Base-by-base conservation (phyloP, 2,329 filamentous ascomycete genomes). In the Apiospora rasikravindrae region DNA sequence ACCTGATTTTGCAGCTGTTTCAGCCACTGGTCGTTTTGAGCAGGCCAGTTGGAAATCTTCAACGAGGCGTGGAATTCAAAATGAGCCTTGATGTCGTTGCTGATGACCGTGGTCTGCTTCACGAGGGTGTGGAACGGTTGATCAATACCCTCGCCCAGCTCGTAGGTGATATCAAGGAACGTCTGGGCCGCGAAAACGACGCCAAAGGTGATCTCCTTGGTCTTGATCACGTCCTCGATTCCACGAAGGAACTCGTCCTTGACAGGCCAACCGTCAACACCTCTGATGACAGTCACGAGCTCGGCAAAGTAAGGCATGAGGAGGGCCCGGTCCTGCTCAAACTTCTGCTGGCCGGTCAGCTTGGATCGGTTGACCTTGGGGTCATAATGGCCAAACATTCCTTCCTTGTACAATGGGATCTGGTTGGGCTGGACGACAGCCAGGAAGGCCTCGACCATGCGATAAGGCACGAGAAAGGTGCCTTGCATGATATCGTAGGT, bases 81-180 rank as follows among this genome's bases (percentile, higher is more conserved):
- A 45, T 80, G 79, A 11, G 75, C 29, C 7, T 75, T 71, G 33
- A 83, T 74, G 7, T 80, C 76, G 7, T 73, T 71, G 2, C 77
- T 51, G 0, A 81, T 75, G 7, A 75, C 49, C 2, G 68, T 69
- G 19, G 73, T 51, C 47, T 76, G 73, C 14, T 57, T n/a, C 2
- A 70, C 24, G 40, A 79, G 64, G 10, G 71, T 73, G 4, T 45
- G 3, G 26, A 74, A 77, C 0, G 72, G 64, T 13, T 64, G 40
- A 8, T 70, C 45, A 19, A 72, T 71, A 1, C 67, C 14, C 40
- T 72, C 72, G 19, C 81, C 73, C 2, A 84, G 73, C 2, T 73
- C 70, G 71, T 83, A 79, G 19, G 83, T 80, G 45, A 84, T 82
- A 57, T 86, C 84, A 4, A 86, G 80, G 71, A 82, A 83, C 14